A percentile compares a stretch with the other conserved stretches of the same genome.
Conservation (phyloP, 306 rosid species). For the Vicia faba region DNA sequence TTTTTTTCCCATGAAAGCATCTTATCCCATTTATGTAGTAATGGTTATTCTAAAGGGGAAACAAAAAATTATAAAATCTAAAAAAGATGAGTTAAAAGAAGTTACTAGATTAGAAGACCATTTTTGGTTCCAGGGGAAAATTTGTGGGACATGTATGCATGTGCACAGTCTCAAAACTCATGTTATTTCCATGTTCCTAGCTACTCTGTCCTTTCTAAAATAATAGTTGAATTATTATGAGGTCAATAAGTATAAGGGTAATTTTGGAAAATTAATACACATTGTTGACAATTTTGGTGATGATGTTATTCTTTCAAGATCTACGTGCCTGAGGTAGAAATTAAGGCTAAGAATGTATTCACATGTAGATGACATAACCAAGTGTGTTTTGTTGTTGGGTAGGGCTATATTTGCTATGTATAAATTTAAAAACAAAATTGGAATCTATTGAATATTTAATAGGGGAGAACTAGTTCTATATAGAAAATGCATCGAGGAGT, state of each 20-base stretch:
- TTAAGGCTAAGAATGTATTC: background rate
- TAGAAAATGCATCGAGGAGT: slow-evolving; percentile 29
- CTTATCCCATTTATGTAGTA: slow-evolving; percentile 16
- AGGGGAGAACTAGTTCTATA: background rate
- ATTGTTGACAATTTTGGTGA: no score
- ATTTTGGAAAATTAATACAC: no score
- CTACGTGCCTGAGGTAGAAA: no score
- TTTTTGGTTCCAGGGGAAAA: slow-evolving; percentile 22
- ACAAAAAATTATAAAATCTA: background rate
- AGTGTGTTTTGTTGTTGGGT: slow-evolving; percentile 20
- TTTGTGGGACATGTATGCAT: slow-evolving; percentile 44
- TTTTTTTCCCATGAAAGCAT: slow-evolving; percentile 16
- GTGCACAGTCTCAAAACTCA: slow-evolving; percentile 38
- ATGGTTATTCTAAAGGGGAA: slow-evolving; percentile 4
- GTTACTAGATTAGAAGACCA: slow-evolving; percentile 2
- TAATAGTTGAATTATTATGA: no score
- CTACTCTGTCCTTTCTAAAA: no score
- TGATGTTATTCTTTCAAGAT: no score
- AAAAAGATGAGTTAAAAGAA: background rate
- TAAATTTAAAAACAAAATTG: slow-evolving; percentile 29
- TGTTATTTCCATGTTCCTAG: no score
- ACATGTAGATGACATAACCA: slow-evolving; percentile 25
- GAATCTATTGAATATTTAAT: slow-evolving; percentile 33
- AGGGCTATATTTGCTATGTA: slow-evolving; percentile 24
- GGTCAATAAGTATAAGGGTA: no score